Conservation (phyloP, 495 filamentous ascomycete genomes). For the Penicillium samsonianum region DNA sequence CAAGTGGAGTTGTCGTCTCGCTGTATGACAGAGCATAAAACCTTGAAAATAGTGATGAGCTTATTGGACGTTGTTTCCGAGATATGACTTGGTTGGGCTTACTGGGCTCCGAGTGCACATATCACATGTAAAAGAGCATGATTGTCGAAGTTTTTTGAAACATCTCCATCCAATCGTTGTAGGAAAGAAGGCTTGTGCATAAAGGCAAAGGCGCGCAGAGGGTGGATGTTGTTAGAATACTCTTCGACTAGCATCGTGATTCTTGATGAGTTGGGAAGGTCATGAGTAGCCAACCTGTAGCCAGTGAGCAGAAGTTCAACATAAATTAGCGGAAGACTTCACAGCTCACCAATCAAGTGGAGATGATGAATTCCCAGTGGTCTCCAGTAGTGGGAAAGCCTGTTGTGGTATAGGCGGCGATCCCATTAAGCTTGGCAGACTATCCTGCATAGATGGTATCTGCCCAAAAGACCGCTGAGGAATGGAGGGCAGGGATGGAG, state of each 20-base stretch:
- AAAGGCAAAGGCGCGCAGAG: constrained; percentile 39
- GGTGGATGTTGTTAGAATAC: constrained; percentile 42
- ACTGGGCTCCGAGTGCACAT: constrained; percentile 42
- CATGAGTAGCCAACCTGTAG: constrained; percentile 21
- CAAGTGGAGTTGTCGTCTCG: constrained; percentile 18
- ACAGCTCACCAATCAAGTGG: constrained; percentile 5
- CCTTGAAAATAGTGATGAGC: constrained; percentile 7
- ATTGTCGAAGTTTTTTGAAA: constrained; percentile 8
- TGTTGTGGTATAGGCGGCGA: neutral
- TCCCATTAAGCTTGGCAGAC: neutral
- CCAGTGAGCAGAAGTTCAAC: neutral
- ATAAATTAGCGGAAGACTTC: neutral
- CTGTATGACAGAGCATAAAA: constrained; percentile 32
- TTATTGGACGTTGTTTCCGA: neutral
- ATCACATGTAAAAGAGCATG: constrained; percentile 37
- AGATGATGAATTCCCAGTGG: neutral
- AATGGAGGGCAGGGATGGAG: neutral
- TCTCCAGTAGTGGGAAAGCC: neutral
- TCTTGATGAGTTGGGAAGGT: constrained; percentile 26
- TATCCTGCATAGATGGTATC: neutral
- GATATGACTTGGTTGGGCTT: constrained; percentile 9
- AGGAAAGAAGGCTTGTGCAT: constrained; percentile 40
- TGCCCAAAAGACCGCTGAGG: constrained; percentile 4
- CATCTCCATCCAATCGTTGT: constrained; percentile 30
- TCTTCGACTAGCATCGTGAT: constrained; percentile 33